Evolutionary conservation across 2,329 filamentous ascomycete species (phyloP), one percentile per base, ranked within the genome.

Genomic region (Torrubiella hemipterigena): DNA sequence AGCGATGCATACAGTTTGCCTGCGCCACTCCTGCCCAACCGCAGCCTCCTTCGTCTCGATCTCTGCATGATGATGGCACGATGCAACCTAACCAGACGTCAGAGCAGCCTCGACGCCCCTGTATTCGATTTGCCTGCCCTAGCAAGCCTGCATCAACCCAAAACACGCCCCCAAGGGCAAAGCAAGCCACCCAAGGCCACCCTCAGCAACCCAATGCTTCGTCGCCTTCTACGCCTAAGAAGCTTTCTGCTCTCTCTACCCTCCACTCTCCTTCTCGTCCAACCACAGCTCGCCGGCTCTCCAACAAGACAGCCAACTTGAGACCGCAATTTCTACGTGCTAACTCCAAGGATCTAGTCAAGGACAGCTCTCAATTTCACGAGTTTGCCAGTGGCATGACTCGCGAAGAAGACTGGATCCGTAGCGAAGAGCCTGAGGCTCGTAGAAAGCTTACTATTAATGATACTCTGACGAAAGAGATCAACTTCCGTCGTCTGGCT

Each of bases 1-100:
- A 87, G 60, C 75, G 87, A 37, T 89, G 83, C 55, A 95, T 96
- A 43, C 89, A 81, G 37, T 96, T 96, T 53, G 86, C 85, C 20
- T 96, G 89, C 21, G 70, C 73, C 7, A 58, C 59, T 17, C 45
- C 54, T 18, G 64, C 61, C 40, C 53, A 58, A 30, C 58, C 62
- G 27, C 47, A 19, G 27, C 27, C 7, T 11, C n/a, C 10, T 8
- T 16, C 27, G 4, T 17, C 26, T 17, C 5, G 30, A 8, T 47
- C 53, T 34, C 41, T n/a, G n/a, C n/a, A n/a, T n/a, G n/a, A n/a
- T n/a, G n/a, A n/a, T n/a, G n/a, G n/a, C n/a, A n/a, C n/a, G n/a
- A n/a, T n/a, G n/a, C n/a, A n/a, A n/a, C n/a, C n/a, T n/a, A n/a
- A n/a, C n/a, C n/a, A n/a, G n/a, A n/a, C n/a, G n/a, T 55, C 61